phyloP scores from a whole-genome alignment of 176 grass and related monocot genomes.

The Themeda triandra region DNA sequence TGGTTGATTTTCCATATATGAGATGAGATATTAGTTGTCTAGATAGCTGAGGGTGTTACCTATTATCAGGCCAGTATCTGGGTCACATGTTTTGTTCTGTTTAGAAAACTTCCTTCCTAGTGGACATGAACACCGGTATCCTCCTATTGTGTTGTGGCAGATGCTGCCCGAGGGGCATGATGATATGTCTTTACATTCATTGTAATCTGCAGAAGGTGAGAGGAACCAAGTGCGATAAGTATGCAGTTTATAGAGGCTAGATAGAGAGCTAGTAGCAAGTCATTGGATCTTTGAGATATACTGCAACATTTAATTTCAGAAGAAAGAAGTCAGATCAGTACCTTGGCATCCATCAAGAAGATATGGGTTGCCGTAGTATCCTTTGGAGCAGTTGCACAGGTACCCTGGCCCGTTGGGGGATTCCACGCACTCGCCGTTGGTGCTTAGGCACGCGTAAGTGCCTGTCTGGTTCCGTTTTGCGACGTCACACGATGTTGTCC shows the following conservation, averaged over 20 bases:
- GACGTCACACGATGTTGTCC: neutral
- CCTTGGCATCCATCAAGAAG: slow-evolving; percentile 18
- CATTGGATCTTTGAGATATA: no score
- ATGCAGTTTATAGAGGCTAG: no score
- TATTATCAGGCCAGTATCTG: neutral
- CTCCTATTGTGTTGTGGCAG: neutral
- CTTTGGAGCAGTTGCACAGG: slow-evolving; percentile 20
- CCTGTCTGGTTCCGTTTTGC: neutral
- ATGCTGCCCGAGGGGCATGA: neutral
- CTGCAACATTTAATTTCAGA: no score
- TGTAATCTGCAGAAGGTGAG: neutral
- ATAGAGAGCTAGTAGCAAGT: no score
- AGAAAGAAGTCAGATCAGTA: neutral
- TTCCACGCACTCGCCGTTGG: neutral
- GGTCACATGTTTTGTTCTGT: neutral
- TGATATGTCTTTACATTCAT: neutral
- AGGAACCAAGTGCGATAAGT: no score
- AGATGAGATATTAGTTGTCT: no score
- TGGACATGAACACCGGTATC: neutral
- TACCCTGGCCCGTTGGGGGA: slow-evolving; percentile 9
- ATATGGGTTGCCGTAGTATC: slow-evolving; percentile 31
- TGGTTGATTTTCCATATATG: no score
- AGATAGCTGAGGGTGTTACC: neutral
- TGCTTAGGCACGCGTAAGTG: slow-evolving; percentile 4
- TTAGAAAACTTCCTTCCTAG: neutral